Conservation (phyloP, 2,329 filamentous ascomycete genomes). For the Ceratocystis variospora region DNA sequence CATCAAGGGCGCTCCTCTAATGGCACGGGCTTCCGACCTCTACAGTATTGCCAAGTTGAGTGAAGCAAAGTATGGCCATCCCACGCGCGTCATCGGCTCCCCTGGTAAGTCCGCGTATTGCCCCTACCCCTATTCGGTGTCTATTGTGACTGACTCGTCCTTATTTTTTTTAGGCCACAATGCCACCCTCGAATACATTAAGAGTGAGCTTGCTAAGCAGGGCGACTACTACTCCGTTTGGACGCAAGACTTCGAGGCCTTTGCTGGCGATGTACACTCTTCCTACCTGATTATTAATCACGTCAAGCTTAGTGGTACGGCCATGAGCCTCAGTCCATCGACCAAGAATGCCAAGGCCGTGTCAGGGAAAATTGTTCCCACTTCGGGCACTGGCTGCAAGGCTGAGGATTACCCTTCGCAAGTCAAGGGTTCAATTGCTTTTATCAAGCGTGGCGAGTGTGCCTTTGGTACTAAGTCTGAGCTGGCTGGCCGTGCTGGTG, state of each 20-base stretch:
- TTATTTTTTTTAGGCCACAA: constrained; percentile 35
- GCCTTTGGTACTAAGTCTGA: constrained; percentile 58
- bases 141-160: constrained; percentile 5
- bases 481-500: constrained; percentile 54
- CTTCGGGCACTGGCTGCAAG: constrained; percentile 49
- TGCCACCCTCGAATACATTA: constrained; percentile 51
- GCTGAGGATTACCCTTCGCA: constrained; percentile 47
- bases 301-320: constrained; percentile 37
- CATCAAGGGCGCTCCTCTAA: constrained; percentile 43
- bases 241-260: constrained; percentile 51
- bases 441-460: constrained; percentile 58
- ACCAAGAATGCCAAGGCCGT: constrained; percentile 47
- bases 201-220: constrained; percentile 38
- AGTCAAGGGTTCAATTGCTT: constrained; percentile 50
- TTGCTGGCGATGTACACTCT: constrained; percentile 46
- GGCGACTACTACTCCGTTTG: constrained; percentile 48
- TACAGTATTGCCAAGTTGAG: constrained; percentile 48
- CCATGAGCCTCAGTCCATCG: constrained; percentile 55
- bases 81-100: constrained; percentile 58
- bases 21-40: constrained; percentile 45
- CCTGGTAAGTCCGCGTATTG: constrained; percentile 32
- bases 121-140: not conserved
- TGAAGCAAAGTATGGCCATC: constrained; percentile 49
- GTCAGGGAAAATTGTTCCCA: constrained; percentile 44
- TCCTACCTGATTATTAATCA: constrained; percentile 41